These are phyloP conservation scores for Populus hybrid DNA, from an alignment of 441 rosid species.

Conservation along the genomic window DNA sequence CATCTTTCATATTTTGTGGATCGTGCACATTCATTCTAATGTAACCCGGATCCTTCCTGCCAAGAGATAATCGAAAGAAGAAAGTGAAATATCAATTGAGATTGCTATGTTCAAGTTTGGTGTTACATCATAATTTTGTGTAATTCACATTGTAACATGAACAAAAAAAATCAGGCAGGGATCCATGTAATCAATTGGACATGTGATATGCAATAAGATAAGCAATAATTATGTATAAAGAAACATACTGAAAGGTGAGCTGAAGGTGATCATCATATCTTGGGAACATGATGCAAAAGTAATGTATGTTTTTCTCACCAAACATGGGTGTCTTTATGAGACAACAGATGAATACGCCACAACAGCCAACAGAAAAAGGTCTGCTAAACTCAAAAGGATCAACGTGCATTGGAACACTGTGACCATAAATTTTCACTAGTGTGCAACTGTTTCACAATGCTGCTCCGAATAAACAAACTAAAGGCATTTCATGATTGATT, in stretches of 20 bases:
- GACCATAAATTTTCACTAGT: not conserved
- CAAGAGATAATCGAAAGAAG: slow-evolving; percentile 15
- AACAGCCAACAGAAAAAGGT: not conserved
- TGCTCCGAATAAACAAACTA: not conserved
- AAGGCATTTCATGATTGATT: not conserved
- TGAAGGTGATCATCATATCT: not conserved
- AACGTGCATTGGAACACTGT: not conserved
- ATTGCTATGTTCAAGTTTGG: not conserved
- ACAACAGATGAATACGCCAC: not conserved
- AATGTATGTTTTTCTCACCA: not conserved
- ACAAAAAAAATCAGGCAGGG: not conserved
- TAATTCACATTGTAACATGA: not conserved
- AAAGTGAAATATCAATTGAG: not conserved
- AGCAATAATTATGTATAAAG: not conserved
- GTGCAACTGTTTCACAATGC: not conserved
- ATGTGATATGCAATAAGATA: not conserved
- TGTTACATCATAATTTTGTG: not conserved
- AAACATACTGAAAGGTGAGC: not conserved
- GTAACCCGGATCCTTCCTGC: slow-evolving; percentile 96
- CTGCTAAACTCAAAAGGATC: not conserved
- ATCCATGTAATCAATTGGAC: not conserved
- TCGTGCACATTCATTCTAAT: slow-evolving; percentile 74
- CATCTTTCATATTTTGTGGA: slow-evolving; percentile 82
- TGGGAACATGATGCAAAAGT: not conserved
- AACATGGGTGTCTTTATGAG: not conserved